Evolutionary conservation across 2,329 filamentous ascomycete species (phyloP).

Genomic region (Fusarium mangiferae): DNA sequence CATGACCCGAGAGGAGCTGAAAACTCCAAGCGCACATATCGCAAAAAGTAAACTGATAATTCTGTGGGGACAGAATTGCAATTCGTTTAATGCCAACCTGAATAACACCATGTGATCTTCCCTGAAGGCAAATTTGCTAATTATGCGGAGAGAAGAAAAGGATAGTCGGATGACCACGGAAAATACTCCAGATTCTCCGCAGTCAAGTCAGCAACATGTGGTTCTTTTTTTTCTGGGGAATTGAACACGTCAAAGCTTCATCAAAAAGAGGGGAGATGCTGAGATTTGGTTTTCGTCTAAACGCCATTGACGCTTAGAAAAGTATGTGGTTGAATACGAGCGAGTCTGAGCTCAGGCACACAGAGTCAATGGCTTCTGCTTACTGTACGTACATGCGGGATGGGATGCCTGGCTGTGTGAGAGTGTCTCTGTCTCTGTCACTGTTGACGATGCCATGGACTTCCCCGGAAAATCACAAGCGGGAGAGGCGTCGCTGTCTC

Average conservation of each 20-base stretch:
- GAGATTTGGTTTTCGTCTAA: constrained; percentile 18
- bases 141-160: not conserved
- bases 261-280: not conserved
- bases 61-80: not conserved
- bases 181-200: constrained; percentile 28
- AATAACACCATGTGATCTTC: constrained; percentile 22
- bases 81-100: not conserved
- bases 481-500: constrained; percentile 43
- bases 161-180: constrained; percentile 10
- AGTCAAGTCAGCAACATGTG: constrained; percentile 15
- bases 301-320: constrained; percentile 40
- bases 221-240: constrained; percentile 12
- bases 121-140: not conserved
- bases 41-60: constrained; percentile 22
- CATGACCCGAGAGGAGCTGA: constrained; percentile 5
- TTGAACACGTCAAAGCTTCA: constrained; percentile 17
- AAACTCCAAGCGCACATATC: constrained; percentile 26
- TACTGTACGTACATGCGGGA: not conserved
- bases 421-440: not conserved
- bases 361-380: not conserved
- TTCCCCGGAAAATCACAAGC: constrained; percentile 40
- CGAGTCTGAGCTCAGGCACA: constrained; percentile 21
- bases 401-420: not conserved
- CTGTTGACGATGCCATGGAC: not conserved
- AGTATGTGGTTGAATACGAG: not conserved